phyloP scores from a whole-genome alignment of 805 yeast species.

The Sugiyamaella boreocaroliniensis region DNA sequence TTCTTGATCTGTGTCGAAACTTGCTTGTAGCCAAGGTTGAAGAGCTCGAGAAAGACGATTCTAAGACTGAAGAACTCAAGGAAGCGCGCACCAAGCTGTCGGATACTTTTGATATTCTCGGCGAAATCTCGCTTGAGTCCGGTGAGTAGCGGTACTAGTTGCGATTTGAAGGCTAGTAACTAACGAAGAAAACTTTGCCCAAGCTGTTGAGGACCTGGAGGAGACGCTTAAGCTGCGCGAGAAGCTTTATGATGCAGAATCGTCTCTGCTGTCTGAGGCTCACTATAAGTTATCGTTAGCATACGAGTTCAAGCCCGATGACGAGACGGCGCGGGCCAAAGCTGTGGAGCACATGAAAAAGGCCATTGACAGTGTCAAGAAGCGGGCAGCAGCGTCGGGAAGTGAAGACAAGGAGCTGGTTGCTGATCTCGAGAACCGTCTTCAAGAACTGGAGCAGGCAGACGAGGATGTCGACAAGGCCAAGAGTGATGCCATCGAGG shows the following conservation, averaged over 20 bases:
- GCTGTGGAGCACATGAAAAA: slow-evolving; percentile 50
- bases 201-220: slow-evolving; percentile 65
- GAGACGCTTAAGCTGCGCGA: slow-evolving; percentile 49
- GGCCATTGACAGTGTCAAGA: slow-evolving; percentile 46
- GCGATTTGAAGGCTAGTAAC: not conserved
- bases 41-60: slow-evolving; percentile 24
- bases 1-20: slow-evolving; percentile 70
- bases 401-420: slow-evolving; percentile 34
- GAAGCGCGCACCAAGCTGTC: slow-evolving; percentile 49
- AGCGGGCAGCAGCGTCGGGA: slow-evolving; percentile 34
- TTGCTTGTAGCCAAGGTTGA: slow-evolving; percentile 46
- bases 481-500: slow-evolving; percentile 15
- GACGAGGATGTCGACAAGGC: slow-evolving; percentile 11
- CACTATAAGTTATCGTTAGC: slow-evolving; percentile 78
- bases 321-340: slow-evolving; percentile 38
- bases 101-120: slow-evolving; percentile 70
- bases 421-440: slow-evolving; percentile 29
- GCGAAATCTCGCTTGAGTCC: slow-evolving; percentile 84
- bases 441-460: slow-evolving; percentile 18
- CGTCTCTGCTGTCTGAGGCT: slow-evolving; percentile 65
- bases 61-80: slow-evolving; percentile 1
- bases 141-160: slow-evolving; percentile 17
- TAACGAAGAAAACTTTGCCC: slow-evolving; percentile 60
- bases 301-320: slow-evolving; percentile 59
- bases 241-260: slow-evolving; percentile 44